Evolutionary conservation across 108 stramenopile genomes (phyloP).

Genomic region (Epithemia pelagica): DNA sequence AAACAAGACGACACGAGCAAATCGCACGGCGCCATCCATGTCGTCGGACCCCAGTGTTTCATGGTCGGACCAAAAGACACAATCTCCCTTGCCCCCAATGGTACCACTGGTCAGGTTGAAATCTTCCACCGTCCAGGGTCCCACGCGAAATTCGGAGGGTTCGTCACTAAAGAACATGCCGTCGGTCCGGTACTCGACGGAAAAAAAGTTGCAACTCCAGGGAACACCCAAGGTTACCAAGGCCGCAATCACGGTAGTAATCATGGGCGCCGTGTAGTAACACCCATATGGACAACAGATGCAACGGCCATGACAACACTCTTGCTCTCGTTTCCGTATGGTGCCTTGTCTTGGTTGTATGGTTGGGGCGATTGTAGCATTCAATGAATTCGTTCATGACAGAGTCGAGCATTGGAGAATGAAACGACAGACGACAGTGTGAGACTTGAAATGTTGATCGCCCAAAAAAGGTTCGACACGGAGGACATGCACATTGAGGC

Average conservation of each 20-base stretch:
- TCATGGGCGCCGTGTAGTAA: neutral
- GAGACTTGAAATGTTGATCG: too few relatives aligned
- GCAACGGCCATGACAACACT: neutral
- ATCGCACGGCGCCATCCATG: neutral
- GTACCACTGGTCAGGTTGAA: neutral
- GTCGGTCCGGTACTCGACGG: neutral
- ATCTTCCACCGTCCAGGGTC: neutral
- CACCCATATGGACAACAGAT: neutral
- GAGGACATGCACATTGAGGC: too few relatives aligned
- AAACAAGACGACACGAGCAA: neutral
- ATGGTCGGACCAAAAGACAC: neutral
- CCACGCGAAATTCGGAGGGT: neutral
- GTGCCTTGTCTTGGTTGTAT: too few relatives aligned
- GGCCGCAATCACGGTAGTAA: neutral
- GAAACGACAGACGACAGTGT: too few relatives aligned
- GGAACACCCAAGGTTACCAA: neutral
- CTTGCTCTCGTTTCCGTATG: too few relatives aligned
- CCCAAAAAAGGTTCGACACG: too few relatives aligned
- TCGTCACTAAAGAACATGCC: neutral
- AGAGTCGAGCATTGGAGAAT: too few relatives aligned
- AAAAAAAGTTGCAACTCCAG: neutral
- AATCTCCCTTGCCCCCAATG: neutral
- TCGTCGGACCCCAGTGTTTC: neutral
- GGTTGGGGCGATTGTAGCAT: too few relatives aligned
- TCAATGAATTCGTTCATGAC: too few relatives aligned